Evolutionary conservation across 371 early-diverging fungal species (phyloP).

Genomic region (Mucor sp.): DNA sequence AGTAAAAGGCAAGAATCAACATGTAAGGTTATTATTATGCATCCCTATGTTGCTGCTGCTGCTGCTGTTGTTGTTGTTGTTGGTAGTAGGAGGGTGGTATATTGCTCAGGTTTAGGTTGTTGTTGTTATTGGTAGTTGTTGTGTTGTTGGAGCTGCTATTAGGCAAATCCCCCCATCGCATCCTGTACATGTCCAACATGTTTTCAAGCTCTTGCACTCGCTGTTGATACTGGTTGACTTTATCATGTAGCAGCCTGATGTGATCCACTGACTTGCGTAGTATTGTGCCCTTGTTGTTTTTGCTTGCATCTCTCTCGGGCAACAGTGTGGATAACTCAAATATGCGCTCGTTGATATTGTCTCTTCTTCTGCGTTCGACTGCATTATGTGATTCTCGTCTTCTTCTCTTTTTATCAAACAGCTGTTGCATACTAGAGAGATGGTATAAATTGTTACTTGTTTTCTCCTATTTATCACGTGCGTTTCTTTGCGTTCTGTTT

Average conservation of each 20-base stretch:
- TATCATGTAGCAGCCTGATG: slow-evolving; percentile 69
- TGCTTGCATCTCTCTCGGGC: slow-evolving; percentile 56
- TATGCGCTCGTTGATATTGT: slow-evolving; percentile 96
- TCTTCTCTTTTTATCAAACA: slow-evolving; percentile 40
- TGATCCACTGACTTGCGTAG: slow-evolving; percentile 89
- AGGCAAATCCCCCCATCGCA: slow-evolving; percentile 21
- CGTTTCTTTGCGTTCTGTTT: slow-evolving; percentile 15
- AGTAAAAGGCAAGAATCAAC: background rate
- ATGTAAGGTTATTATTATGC: background rate
- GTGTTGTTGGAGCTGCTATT: background rate
- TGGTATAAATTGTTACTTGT: background rate
- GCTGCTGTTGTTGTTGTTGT: background rate
- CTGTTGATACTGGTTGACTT: slow-evolving; percentile 54
- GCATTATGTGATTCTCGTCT: slow-evolving; percentile 45
- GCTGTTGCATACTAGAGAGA: slow-evolving; percentile 27
- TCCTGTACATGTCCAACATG: slow-evolving; percentile 33
- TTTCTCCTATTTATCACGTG: slow-evolving; percentile 5
- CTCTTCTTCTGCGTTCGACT: slow-evolving; percentile 91
- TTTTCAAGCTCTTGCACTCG: slow-evolving; percentile 73
- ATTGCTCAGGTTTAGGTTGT: background rate
- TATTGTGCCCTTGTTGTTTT: slow-evolving; percentile 81
- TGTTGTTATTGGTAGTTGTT: slow-evolving; percentile 1
- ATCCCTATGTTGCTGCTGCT: background rate
- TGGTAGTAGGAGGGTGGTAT: slow-evolving; percentile 8
- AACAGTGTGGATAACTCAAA: slow-evolving; percentile 49